Evolutionary conservation across 257 asterid genomes (phyloP).

Genomic region (Solanum phureja): DNA sequence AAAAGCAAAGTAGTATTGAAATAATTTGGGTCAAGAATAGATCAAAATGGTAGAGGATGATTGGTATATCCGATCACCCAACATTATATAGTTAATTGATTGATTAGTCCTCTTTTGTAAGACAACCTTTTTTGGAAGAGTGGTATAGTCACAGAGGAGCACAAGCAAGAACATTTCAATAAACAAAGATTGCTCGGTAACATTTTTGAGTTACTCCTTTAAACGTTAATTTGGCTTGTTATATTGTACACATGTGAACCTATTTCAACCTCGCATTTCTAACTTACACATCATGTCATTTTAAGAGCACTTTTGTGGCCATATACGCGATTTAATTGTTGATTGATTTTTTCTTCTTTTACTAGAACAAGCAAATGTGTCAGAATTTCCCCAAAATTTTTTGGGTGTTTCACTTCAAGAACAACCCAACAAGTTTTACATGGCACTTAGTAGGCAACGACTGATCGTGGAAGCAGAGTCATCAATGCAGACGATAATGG

Average conservation of each 20-base stretch:
- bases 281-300: background rate
- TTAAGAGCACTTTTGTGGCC: background rate
- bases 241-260: background rate
- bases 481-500: constrained; percentile 80
- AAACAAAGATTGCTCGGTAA: background rate
- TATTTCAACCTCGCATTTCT: background rate
- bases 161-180: background rate
- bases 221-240: background rate
- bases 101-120: background rate
- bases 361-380: constrained; percentile 40
- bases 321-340: background rate
- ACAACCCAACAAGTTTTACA: constrained; percentile 61
- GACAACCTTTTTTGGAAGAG: background rate
- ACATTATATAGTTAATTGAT: background rate
- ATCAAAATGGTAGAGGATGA: background rate
- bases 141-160: background rate
- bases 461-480: constrained; percentile 51
- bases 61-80: background rate
- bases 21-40: background rate
- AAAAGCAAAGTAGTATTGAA: too few species aligned
- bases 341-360: constrained; percentile 36
- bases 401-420: constrained; percentile 72
- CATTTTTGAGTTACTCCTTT: background rate
- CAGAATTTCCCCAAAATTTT: constrained; percentile 77
- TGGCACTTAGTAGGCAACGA: constrained; percentile 72